Percentiles rank a stretch among this genome's conserved stretches.
phyloP scores from a whole-genome alignment of 768 basidiomycete species.

The Hortiboletus campestris region DNA sequence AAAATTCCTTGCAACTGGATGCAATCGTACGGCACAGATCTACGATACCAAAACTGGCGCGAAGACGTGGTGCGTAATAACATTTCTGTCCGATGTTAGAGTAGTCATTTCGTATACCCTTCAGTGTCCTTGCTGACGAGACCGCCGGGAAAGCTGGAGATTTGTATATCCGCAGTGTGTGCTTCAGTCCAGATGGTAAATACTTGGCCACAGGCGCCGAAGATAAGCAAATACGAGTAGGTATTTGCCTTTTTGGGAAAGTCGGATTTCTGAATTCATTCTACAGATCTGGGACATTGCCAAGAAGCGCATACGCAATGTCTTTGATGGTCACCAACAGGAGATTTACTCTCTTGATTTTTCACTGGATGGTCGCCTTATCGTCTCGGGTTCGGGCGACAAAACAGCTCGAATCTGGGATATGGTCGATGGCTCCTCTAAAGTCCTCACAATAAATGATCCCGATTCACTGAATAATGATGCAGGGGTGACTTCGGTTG shows the following conservation, averaged over 20 bases:
- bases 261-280: slow-evolving; percentile 7
- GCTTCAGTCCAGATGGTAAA: slow-evolving; percentile 73
- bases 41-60: slow-evolving; percentile 86
- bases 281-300: slow-evolving; percentile 88
- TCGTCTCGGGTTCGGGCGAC: slow-evolving; percentile 87
- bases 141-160: slow-evolving; percentile 70
- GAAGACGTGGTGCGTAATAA: slow-evolving; percentile 70
- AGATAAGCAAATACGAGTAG: slow-evolving; percentile 86
- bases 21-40: slow-evolving; percentile 94
- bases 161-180: slow-evolving; percentile 86
- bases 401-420: slow-evolving; percentile 75
- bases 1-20: slow-evolving; percentile 90
- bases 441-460: slow-evolving; percentile 41
- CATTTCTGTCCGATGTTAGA: neutral
- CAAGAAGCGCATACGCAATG: slow-evolving; percentile 70
- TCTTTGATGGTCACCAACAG: slow-evolving; percentile 87
- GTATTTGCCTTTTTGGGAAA: slow-evolving; percentile 18
- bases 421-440: slow-evolving; percentile 36
- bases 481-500: slow-evolving; percentile 77
- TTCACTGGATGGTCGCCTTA: slow-evolving; percentile 78
- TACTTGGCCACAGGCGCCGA: slow-evolving; percentile 81
- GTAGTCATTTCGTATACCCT: slow-evolving; percentile 9
- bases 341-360: slow-evolving; percentile 96
- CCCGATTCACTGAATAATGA: slow-evolving; percentile 49
- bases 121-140: slow-evolving; percentile 77